phyloP scores from a whole-genome alignment of 495 filamentous ascomycete species.

The Peziza echinospora region DNA sequence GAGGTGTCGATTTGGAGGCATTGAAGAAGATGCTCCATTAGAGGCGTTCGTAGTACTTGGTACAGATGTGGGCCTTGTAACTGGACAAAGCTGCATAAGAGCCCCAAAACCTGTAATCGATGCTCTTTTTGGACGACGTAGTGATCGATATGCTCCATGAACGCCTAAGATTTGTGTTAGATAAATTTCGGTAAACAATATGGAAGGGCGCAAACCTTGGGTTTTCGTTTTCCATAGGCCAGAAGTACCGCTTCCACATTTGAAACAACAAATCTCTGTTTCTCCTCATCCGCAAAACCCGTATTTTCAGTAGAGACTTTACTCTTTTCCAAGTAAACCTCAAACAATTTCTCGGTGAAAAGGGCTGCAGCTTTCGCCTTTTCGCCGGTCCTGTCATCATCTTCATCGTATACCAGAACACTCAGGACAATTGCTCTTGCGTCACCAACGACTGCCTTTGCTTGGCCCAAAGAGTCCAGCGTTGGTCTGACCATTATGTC shows the following conservation, averaged over 20 bases:
- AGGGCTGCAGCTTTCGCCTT: conserved; percentile 23
- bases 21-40: conserved; percentile 43
- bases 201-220: conserved; percentile 30
- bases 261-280: conserved; percentile 24
- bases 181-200: background rate
- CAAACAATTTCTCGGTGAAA: conserved; percentile 32
- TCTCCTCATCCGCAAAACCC: conserved; percentile 33
- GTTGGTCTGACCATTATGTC: conserved; percentile 37
- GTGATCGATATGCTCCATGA: conserved; percentile 36
- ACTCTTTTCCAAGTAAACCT: conserved; percentile 36
- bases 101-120: conserved; percentile 33
- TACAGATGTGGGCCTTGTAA: conserved; percentile 51
- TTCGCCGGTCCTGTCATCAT: conserved; percentile 27
- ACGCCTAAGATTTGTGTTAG: conserved; percentile 24
- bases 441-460: conserved; percentile 36
- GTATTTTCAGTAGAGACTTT: conserved; percentile 23
- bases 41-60: conserved; percentile 39
- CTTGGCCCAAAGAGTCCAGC: conserved; percentile 32
- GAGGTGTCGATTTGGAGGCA: conserved; percentile 52
- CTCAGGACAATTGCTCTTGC: conserved; percentile 34
- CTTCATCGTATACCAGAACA: conserved; percentile 35
- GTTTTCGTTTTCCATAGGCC: conserved; percentile 40
- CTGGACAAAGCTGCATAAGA: conserved; percentile 42
- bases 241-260: conserved; percentile 32
- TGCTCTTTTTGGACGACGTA: conserved; percentile 37